These are phyloP conservation scores for Lichenothelia convexa DNA, from an alignment of 495 filamentous ascomycete genomes.

Conservation along the genomic window DNA sequence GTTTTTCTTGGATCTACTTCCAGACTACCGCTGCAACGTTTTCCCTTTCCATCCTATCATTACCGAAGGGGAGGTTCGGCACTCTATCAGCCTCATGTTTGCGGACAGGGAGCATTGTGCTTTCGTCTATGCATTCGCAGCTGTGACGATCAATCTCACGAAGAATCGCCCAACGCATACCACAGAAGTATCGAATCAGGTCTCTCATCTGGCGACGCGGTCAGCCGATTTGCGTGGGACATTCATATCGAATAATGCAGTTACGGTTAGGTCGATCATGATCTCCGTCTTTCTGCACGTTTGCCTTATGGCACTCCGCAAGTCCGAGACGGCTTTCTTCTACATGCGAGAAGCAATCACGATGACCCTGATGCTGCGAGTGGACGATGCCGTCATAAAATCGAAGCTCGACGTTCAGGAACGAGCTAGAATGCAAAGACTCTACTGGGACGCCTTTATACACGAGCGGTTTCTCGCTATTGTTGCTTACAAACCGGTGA, in stretches of 20 bases:
- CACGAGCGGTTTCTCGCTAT: constrained; percentile 16
- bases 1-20: constrained; percentile 16
- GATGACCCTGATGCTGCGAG: constrained; percentile 37
- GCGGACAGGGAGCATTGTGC: constrained; percentile 7
- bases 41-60: constrained; percentile 15
- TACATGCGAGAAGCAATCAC: constrained; percentile 45
- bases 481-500: constrained; percentile 6
- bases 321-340: constrained; percentile 37
- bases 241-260: neutral
- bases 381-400: constrained; percentile 40
- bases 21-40: constrained; percentile 8
- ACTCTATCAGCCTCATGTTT: constrained; percentile 8
- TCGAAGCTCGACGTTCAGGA: constrained; percentile 26
- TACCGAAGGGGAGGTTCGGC: constrained; percentile 6
- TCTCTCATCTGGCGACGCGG: constrained; percentile 3
- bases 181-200: constrained; percentile 1
- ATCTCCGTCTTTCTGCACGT: constrained; percentile 12
- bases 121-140: constrained; percentile 11
- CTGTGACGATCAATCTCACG: constrained; percentile 12
- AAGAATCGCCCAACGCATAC: constrained; percentile 1
- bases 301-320: constrained; percentile 10
- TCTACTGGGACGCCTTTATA: constrained; percentile 49
- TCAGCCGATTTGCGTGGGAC: constrained; percentile 1
- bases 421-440: constrained; percentile 31
- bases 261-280: constrained; percentile 8